Percentiles rank a stretch among this genome's conserved stretches.
Conservation (phyloP, 2,329 filamentous ascomycete genomes). For the Bipolaris sorokiniana region DNA sequence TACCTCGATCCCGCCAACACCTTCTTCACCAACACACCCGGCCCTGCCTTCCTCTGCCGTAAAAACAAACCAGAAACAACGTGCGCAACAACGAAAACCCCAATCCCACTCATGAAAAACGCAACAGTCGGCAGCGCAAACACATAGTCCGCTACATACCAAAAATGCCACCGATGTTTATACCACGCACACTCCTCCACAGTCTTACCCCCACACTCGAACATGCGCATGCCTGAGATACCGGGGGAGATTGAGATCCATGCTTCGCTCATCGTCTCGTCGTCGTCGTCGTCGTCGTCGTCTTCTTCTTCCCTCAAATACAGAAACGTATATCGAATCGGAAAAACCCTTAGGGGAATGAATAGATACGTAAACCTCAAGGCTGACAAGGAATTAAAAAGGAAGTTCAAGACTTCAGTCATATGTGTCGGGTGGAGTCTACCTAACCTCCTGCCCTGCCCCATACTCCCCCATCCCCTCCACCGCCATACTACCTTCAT, state of each 20-base stretch:
- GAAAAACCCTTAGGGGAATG: too few species aligned
- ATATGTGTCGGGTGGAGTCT: not conserved
- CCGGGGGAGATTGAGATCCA: slow-evolving; percentile 28
- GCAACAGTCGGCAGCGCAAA: slow-evolving; percentile 61
- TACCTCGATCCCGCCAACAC: slow-evolving; percentile 30
- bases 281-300: not conserved
- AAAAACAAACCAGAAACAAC: slow-evolving; percentile 43
- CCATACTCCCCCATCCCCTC: too few species aligned
- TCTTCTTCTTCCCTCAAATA: too few species aligned
- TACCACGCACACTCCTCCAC: slow-evolving; percentile 56
- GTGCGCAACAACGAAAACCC: slow-evolving; percentile 55
- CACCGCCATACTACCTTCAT: too few species aligned
- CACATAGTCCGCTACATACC: slow-evolving; percentile 60
- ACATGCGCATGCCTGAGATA: slow-evolving; percentile 25
- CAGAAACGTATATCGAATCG: too few species aligned
- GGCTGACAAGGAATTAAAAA: too few species aligned
- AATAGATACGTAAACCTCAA: too few species aligned
- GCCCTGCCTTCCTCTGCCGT: slow-evolving; percentile 14
- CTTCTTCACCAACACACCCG: slow-evolving; percentile 17
- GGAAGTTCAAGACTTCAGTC: too few species aligned
- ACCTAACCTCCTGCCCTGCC: too few species aligned
- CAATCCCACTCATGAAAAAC: slow-evolving; percentile 59
- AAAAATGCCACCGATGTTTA: slow-evolving; percentile 56
- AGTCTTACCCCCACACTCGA: slow-evolving; percentile 46
- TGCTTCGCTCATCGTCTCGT: slow-evolving; percentile 12